Evolutionary conservation across 768 basidiomycete genomes (phyloP), one percentile per base, ranked within the genome.

Genomic region (Vararia minispora): DNA sequence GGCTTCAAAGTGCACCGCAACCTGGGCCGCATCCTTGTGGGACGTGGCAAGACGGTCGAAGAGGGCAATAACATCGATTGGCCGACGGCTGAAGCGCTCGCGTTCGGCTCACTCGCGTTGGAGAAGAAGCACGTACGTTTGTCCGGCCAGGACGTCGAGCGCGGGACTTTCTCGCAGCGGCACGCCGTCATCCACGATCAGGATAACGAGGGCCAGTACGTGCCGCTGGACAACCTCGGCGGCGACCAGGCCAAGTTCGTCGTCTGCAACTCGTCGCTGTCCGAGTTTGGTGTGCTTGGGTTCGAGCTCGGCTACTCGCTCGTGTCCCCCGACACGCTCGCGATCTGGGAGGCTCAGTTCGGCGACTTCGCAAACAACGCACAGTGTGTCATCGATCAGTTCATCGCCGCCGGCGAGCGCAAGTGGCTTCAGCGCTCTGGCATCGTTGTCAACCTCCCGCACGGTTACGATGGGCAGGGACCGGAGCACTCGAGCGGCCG

Each of bases 281-380:
- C 94, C 29, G 95, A 99, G 60, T 99, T 66, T 54, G 95, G 94
- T 45, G 68, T 79, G 3, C 84, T 99, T 42, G 94, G 94, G 28
- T 99, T 98, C 59, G 94, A 99, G 60, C 78, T 99, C 22, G 94
- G 94, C 7, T 99, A 99, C 62, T 99, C 95, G 5, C 79, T 98
- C 46, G 95, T 98, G 38, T 94, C 90, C 11, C 95, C 94, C 14
- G 79, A 89, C 54, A 68, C 78, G 20, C 69, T 99, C 47, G 89
- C 89, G 12, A 80, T 99, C 53, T 99, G 94, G 95, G 95, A 98
- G 58, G 95, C 94, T 12, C 94, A 98, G 58, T 92, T 98, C 53
- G 94, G 94, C 56, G 94, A 97, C 62, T 98, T 97, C 57, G 91
- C 84, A 24, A 97, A 98, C 66, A 92, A 87, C 49, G 94, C 92